phyloP scores from a whole-genome alignment of 2,329 filamentous ascomycete species.

The Aureobasidium lini region DNA sequence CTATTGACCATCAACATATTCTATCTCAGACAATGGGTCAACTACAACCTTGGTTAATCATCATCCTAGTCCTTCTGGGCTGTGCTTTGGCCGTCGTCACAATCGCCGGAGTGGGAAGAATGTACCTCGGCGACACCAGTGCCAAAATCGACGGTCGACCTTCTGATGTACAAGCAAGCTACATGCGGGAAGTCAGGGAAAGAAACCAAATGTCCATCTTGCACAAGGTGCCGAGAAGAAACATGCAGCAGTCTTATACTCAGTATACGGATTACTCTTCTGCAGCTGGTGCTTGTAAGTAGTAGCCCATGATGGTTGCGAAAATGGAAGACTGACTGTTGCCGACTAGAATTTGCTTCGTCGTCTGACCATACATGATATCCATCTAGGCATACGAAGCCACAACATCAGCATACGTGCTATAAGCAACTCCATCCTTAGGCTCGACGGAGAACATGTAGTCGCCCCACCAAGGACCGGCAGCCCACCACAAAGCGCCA shows the following conservation, averaged over 20 bases:
- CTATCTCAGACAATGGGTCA: background rate
- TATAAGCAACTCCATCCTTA: conserved; percentile 3
- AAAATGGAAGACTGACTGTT: background rate
- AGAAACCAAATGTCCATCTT: background rate
- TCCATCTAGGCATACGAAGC: background rate
- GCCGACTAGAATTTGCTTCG: background rate
- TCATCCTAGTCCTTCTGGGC: background rate
- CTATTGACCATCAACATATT: background rate
- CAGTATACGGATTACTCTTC: conserved; percentile 1
- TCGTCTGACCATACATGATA: no score
- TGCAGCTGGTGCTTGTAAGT: background rate
- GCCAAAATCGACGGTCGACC: background rate
- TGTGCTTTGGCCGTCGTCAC: background rate
- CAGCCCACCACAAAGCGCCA: conserved; percentile 49
- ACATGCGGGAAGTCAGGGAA: conserved; percentile 7
- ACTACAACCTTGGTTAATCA: conserved; percentile 1
- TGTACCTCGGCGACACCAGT: conserved; percentile 4
- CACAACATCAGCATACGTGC: background rate
- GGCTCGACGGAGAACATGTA: conserved; percentile 19
- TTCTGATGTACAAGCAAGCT: background rate
- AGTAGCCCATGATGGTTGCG: background rate
- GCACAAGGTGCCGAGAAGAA: background rate
- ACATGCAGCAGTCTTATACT: background rate
- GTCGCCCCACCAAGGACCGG: conserved; percentile 42
- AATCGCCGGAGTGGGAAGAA: background rate